A percentile compares a stretch with the other conserved stretches of the same genome.
Conservation (phyloP, 345 rosid genomes). For the Ceriops tagal region DNA sequence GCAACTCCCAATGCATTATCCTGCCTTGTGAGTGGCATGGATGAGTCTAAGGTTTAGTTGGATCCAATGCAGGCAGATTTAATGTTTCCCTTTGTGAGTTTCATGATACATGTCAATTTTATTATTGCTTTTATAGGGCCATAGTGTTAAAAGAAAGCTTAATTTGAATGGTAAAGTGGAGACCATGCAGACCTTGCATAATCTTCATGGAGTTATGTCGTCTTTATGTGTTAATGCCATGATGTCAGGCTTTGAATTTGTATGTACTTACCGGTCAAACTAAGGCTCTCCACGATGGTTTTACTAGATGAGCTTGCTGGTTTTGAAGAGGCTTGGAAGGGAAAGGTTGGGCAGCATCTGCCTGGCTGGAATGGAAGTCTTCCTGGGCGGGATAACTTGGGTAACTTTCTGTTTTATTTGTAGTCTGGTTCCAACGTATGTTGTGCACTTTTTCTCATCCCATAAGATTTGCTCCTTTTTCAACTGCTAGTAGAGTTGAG, state of each 20-base stretch:
- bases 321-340: constrained; percentile 76
- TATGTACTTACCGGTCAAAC: neutral
- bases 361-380: constrained; percentile 62
- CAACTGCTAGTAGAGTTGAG: neutral
- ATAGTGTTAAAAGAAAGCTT: constrained; percentile 59
- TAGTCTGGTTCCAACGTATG: neutral
- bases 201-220: constrained; percentile 60
- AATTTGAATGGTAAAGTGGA: constrained; percentile 76
- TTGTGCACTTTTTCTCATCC: too few relatives aligned
- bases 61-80: too few relatives aligned
- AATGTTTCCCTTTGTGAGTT: neutral
- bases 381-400: constrained; percentile 21
- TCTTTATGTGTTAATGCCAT: neutral
- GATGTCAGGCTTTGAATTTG: neutral
- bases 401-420: constrained; percentile 6
- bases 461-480: neutral
- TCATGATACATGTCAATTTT: neutral
- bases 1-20: too few relatives aligned
- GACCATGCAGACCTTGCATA: constrained; percentile 72
- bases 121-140: constrained; percentile 50
- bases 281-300: neutral
- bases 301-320: constrained; percentile 54
- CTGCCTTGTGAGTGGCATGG: too few relatives aligned
- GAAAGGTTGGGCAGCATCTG: constrained; percentile 51
- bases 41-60: too few relatives aligned